Base-by-base conservation (phyloP, 2,329 filamentous ascomycete species). In the Pochonia chlamydosporia region DNA sequence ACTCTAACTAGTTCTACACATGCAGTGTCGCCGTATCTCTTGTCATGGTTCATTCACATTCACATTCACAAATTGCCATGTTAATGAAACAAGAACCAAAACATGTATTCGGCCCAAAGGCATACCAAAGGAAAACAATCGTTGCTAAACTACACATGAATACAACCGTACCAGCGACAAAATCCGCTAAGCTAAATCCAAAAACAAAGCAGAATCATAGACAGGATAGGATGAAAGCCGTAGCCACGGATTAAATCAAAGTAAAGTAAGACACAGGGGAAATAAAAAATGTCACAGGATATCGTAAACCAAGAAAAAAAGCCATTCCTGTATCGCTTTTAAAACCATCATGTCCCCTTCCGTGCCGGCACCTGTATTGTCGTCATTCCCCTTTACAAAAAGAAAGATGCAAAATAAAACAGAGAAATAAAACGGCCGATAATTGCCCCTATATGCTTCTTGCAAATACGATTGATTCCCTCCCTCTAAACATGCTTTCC, bases 401-500 rank as follows among this genome's bases (percentile, higher is more conserved):
- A n/a, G n/a, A n/a, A n/a, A n/a, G n/a, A n/a, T n/a, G n/a, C n/a
- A n/a, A n/a, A n/a, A n/a, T n/a, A n/a, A n/a, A n/a, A n/a, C n/a
- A n/a, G n/a, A n/a, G n/a, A n/a, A n/a, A n/a, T n/a, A n/a, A n/a
- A n/a, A n/a, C n/a, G n/a, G n/a, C n/a, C n/a, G n/a, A n/a, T n/a
- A n/a, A n/a, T n/a, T n/a, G n/a, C n/a, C n/a, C n/a, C n/a, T n/a
- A n/a, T 33, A 33, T n/a, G 30, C 14, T 33, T 33, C 16, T 35
- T 13, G 28, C 30, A 13, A 39, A 24, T 33, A n/a, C n/a, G n/a
- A n/a, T n/a, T n/a, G n/a, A n/a, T n/a, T n/a, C n/a, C n/a, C n/a
- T n/a, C n/a, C n/a, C n/a, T n/a, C n/a, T n/a, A 47, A 50, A 40
- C 39, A 48, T 56, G 49, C 39, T 47, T 18, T 35, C 18, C 26